phyloP scores from a whole-genome alignment of 371 early-diverging fungal species.

The Mortierella sp. region DNA sequence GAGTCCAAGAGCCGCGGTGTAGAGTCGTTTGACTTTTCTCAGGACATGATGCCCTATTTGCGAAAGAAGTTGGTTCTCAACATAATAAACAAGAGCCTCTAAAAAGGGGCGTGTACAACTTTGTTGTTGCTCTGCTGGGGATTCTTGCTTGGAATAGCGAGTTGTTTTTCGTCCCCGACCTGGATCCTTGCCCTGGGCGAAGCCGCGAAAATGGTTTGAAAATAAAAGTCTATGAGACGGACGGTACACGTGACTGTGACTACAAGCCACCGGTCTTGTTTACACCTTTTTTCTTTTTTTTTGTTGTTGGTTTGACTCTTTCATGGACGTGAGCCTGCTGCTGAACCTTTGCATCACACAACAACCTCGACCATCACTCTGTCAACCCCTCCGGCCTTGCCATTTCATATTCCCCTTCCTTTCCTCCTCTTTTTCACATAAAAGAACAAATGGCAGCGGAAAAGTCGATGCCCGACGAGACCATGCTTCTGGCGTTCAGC shows the following conservation, averaged over 20 bases:
- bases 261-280: conserved; percentile 11
- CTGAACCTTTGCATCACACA: conserved; percentile 6
- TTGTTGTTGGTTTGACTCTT: conserved; percentile 1
- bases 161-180: not conserved
- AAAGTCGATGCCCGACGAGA: conserved; percentile 52
- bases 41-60: conserved; percentile 78
- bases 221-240: not conserved
- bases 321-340: not conserved
- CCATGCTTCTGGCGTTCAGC: conserved; percentile 42
- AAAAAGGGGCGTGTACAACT: not conserved
- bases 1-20: conserved; percentile 75
- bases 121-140: not conserved
- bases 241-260: not conserved
- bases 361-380: not conserved
- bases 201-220: not conserved
- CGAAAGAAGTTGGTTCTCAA: conserved; percentile 83
- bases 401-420: not conserved
- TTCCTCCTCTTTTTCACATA: not conserved
- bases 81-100: conserved; percentile 68
- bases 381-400: not conserved
- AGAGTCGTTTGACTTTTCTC: conserved; percentile 77
- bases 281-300: conserved; percentile 11
- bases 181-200: not conserved
- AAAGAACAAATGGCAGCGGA: conserved; percentile 24
- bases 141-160: too few species aligned